phyloP scores from a whole-genome alignment of 345 rosid genomes.

The Excoecaria cochinchinensis region DNA sequence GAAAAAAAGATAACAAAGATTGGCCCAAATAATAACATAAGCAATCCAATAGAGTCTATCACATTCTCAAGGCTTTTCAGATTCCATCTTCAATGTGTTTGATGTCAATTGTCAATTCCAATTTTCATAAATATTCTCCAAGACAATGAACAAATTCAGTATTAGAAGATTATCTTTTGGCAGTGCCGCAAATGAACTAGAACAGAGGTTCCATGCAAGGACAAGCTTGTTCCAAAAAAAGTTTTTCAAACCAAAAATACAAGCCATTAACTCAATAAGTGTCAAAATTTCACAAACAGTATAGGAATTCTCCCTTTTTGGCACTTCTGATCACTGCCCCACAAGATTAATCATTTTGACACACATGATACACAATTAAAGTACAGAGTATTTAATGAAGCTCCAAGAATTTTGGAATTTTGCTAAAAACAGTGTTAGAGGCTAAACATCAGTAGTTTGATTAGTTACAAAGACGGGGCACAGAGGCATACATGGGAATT shows the following conservation, averaged over 20 bases:
- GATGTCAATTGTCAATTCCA: no score
- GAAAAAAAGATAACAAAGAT: no score
- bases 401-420: not conserved
- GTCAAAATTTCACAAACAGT: not conserved
- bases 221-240: no score
- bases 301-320: not conserved
- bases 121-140: no score
- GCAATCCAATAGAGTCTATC: not conserved
- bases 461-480: slow-evolving; percentile 1
- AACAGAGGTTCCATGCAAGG: no score
- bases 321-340: not conserved
- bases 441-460: slow-evolving; percentile 3
- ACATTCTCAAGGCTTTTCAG: not conserved
- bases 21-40: not conserved
- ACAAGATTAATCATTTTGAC: not conserved
- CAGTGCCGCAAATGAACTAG: no score
- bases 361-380: not conserved
- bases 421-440: not conserved
- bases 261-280: not conserved
- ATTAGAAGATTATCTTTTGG: no score
- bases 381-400: not conserved
- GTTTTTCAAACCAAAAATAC: not conserved
- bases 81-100: no score
- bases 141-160: no score
- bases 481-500: slow-evolving; percentile 18